These are phyloP conservation scores for Alternaria alternata DNA, from an alignment of 2,329 filamentous ascomycete genomes.

Conservation along the genomic window DNA sequence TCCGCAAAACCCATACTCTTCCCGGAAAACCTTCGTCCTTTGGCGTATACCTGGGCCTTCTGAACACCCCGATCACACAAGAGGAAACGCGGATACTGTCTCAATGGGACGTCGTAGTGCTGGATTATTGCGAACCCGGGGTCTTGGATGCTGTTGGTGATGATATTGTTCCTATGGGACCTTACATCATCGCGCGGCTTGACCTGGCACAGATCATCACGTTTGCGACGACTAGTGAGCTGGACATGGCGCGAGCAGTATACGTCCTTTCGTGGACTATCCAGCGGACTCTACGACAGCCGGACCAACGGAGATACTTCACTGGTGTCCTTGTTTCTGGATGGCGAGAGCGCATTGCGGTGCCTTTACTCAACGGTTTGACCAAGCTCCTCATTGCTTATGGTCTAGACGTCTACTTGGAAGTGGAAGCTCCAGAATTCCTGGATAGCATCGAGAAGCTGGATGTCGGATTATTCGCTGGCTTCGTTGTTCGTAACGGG, in stretches of 20 bases:
- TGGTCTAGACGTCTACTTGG: constrained; percentile 46
- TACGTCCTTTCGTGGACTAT: constrained; percentile 37
- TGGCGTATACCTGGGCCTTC: constrained; percentile 45
- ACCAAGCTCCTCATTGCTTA: constrained; percentile 40
- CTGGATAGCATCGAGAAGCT: constrained; percentile 37
- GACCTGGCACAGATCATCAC: constrained; percentile 39
- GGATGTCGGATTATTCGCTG: constrained; percentile 39
- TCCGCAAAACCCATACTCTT: constrained; percentile 29
- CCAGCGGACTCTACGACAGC: constrained; percentile 33
- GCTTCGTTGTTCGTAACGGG: constrained; percentile 46
- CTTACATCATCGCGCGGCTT: constrained; percentile 44
- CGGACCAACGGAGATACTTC: constrained; percentile 38
- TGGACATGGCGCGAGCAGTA: constrained; percentile 36
- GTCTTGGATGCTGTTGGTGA: constrained; percentile 43
- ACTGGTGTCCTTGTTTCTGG: constrained; percentile 46
- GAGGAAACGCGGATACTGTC: constrained; percentile 38
- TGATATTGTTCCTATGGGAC: constrained; percentile 33
- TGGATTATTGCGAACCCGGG: constrained; percentile 42
- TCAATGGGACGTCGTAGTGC: constrained; percentile 45
- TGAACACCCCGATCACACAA: constrained; percentile 36
- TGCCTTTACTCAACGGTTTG: constrained; percentile 40
- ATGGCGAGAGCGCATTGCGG: constrained; percentile 43
- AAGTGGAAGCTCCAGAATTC: constrained; percentile 46
- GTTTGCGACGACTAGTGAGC: constrained; percentile 30
- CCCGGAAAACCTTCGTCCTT: constrained; percentile 44